Base-by-base conservation (phyloP, 2,329 filamentous ascomycete species). In the Scleromitrula shiraiana region DNA sequence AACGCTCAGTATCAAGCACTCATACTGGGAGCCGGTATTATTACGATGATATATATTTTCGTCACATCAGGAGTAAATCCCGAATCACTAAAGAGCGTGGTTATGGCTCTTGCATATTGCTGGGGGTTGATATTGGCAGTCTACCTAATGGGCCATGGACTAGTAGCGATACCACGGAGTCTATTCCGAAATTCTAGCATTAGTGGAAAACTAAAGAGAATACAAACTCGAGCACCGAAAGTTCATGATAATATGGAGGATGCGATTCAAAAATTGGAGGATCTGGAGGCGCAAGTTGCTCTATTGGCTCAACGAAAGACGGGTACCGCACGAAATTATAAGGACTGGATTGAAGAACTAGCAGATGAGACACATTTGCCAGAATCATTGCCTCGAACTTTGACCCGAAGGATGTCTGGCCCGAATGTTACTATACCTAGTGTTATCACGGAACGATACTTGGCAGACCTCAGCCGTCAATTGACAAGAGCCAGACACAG, bases 341-440 rank as follows among this genome's bases (percentile, higher is more conserved):
- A 83, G 56, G 90, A 95, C 57, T 98, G 93, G 93, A 95, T 98
- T 55, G 91, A 97, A 56, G 93, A 98, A 62, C 71, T 98, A 26
- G 82, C 80, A 2, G 91, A 97, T 54, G 78, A 83, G 54, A 81
- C 82, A 37, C 82, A 78, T 57, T 66, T 88, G 5, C 78, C 82
- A 2, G 87, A 91, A 56, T 70, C 72, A 4, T 70, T 71, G 35
- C 71, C 76, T 2, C 68, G 72, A 45, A 63, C 66, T 37, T 56
- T 66, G 37, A 60, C 65, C 38, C 63, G 70, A 24, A 66, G 69
- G 17, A 62, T 71, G 51, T 61, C 67, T 36, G 65, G 69, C 17
- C 67, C 73, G 23, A 63, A 65, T 37, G 69, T 71, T 44, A 71
- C 66, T 5, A 63, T 91, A 2, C 91, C 91, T 0, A 81, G 84